Evolutionary conservation across 2,329 filamentous ascomycete species (phyloP).

Genomic region (Fusarium penzigii): DNA sequence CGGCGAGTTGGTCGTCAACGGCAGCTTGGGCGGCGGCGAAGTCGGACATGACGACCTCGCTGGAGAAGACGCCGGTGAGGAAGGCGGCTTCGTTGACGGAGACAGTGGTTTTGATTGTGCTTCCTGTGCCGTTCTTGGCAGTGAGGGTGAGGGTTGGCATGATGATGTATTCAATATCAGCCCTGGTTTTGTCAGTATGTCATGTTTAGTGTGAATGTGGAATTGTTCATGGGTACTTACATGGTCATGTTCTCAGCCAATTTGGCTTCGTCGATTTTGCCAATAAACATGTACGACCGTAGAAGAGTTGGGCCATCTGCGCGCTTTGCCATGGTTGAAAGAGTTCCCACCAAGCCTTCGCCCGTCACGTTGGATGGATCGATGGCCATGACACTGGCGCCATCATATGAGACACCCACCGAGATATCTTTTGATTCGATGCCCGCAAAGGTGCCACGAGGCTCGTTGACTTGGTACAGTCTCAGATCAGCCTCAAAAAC

Average conservation of each 20-base stretch:
- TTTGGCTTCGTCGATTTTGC: slow-evolving; percentile 61
- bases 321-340: slow-evolving; percentile 20
- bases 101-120: slow-evolving; percentile 61
- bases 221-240: slow-evolving; percentile 48
- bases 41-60: slow-evolving; percentile 54
- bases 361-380: slow-evolving; percentile 26
- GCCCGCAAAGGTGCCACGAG: slow-evolving; percentile 54
- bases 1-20: slow-evolving; percentile 47
- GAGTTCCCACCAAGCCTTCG: slow-evolving; percentile 24
- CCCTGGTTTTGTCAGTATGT: slow-evolving; percentile 41
- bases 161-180: slow-evolving; percentile 61
- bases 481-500: slow-evolving; percentile 77
- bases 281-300: slow-evolving; percentile 68
- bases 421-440: slow-evolving; percentile 54
- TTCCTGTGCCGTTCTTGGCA: slow-evolving; percentile 53
- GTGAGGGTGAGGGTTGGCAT: slow-evolving; percentile 69
- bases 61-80: slow-evolving; percentile 69
- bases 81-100: slow-evolving; percentile 72
- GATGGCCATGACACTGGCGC: slow-evolving; percentile 44
- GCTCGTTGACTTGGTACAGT: slow-evolving; percentile 67
- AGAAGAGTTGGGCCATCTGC: slow-evolving; percentile 44
- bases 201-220: slow-evolving; percentile 22
- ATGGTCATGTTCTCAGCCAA: slow-evolving; percentile 58
- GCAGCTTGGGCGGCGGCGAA: slow-evolving; percentile 50
- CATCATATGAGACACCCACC: slow-evolving; percentile 55